Conservation (phyloP, 202 grass and related monocot species). For the Saccharum hybrid region DNA sequence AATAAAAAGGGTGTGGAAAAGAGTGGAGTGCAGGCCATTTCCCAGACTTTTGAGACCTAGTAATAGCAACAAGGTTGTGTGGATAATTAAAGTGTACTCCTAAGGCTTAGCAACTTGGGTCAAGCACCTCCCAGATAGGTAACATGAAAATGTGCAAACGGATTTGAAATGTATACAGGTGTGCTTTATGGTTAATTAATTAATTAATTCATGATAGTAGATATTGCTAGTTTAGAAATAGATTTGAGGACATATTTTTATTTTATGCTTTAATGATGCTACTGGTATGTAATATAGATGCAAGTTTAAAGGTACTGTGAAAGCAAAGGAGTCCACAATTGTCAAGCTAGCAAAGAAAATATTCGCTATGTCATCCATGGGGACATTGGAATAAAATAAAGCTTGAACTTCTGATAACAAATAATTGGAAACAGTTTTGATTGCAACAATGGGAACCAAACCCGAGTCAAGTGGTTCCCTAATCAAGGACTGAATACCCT, state of each 20-base stretch:
- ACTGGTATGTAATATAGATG: not conserved
- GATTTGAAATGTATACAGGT: not conserved
- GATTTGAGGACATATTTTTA: not conserved
- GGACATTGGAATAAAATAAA: conserved; percentile 41
- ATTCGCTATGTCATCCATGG: conserved; percentile 23
- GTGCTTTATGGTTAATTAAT: not conserved
- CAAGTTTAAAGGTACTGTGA: not conserved
- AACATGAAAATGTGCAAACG: conserved; percentile 42
- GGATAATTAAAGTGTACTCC: conserved; percentile 1
- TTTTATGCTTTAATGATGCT: not conserved
- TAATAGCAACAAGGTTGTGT: conserved; percentile 3
- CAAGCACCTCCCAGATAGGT: conserved; percentile 25
- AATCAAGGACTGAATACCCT: not conserved
- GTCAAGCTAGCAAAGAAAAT: conserved; percentile 38
- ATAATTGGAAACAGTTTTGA: conserved; percentile 49
- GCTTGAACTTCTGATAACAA: conserved; percentile 53
- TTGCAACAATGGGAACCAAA: not conserved
- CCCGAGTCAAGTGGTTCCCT: not conserved
- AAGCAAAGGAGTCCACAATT: conserved; percentile 29
- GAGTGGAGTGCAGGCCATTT: conserved; percentile 49
- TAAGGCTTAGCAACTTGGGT: conserved; percentile 41
- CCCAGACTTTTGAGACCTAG: conserved; percentile 44
- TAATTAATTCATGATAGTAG: not conserved
- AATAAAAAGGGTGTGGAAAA: conserved; percentile 54
- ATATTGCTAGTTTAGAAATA: not conserved